Evolutionary conservation across 148 eudicot genomes (phyloP), one percentile per base, ranked within the genome.

Genomic region (Rhododendron williamsianum): DNA sequence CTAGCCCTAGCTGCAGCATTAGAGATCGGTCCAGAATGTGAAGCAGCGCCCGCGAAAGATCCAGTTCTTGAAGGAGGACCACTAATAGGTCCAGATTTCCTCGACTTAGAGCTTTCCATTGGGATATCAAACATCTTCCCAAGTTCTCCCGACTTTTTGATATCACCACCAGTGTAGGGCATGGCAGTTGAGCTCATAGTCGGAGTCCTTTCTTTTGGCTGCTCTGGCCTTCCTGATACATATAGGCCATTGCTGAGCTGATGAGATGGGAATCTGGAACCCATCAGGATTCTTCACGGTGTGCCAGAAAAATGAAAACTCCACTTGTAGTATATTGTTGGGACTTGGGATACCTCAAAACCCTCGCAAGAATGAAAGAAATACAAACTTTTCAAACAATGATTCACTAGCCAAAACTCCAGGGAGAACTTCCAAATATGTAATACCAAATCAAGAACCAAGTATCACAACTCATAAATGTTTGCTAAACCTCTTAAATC

Each of bases 111-210:
- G 82, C 94, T 91, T 83, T 95, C 98, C 60, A 84, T 91, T 49
- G 94, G 94, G 51, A 94, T 89, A 86, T 91, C 98, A 90, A 96
- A 96, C 98, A 96, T 96, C 86, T 96, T 96, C 46, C 98, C 98
- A 46, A 96, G 95, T 87, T 96, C 98, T 56, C 98, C 98, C 8
- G 98, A 96, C 83, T 92, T 96, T 81, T 96, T 96, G 7, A 96
- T 94, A 87, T 96, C 98, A 79, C 98, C 98, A 27, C 98, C 98
- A 18, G 98, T 94, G 79, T 96, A 96, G 54, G 98, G 98, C 94
- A 94, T 89, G 63, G 98, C 94, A 9, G 90, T 92, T 16, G 98
- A 96, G 89, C 92, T 94, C 96, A 93, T 96, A 45, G 98, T 96
- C 12, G 98, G 98, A 60, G 88, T 89, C 83, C 95, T 92, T 90